phyloP scores from a whole-genome alignment of 2,329 filamentous ascomycete genomes.

The Scedosporium dehoogii region DNA sequence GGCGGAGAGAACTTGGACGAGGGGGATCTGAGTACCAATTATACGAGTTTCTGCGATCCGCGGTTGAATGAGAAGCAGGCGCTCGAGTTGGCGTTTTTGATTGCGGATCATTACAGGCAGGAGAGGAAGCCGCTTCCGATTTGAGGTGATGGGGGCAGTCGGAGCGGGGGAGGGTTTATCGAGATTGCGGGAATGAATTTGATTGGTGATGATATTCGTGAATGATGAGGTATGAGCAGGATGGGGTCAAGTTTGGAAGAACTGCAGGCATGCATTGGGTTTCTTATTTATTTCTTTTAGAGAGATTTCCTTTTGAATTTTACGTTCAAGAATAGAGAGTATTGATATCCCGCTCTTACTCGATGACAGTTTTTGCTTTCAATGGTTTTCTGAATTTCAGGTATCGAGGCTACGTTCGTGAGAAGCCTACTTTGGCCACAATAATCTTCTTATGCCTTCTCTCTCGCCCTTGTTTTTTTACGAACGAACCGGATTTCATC shows the following conservation, averaged over 20 bases:
- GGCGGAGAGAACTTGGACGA: slow-evolving; percentile 81
- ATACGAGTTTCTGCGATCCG: slow-evolving; percentile 94
- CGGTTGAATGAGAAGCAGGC: slow-evolving; percentile 96
- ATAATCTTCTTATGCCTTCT: background rate
- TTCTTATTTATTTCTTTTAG: too few species aligned
- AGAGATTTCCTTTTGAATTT: too few species aligned
- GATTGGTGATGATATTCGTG: too few species aligned
- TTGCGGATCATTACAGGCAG: slow-evolving; percentile 66
- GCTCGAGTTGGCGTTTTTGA: slow-evolving; percentile 84
- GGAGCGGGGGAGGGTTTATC: background rate
- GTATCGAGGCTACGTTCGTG: background rate
- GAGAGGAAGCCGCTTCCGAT: slow-evolving; percentile 16
- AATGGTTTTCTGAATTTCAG: background rate
- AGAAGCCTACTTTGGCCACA: too few species aligned
- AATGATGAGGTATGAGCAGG: too few species aligned
- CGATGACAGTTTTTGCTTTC: background rate
- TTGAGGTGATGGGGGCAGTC: background rate
- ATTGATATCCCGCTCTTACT: background rate
- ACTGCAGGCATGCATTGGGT: too few species aligned
- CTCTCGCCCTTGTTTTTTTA: background rate
- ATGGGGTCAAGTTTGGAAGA: too few species aligned
- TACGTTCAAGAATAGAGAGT: background rate
- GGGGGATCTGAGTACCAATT: slow-evolving; percentile 80
- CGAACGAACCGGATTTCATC: background rate
- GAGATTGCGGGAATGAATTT: too few species aligned